Base-by-base conservation (phyloP, 257 asterid species). In the Apocynum venetum region DNA sequence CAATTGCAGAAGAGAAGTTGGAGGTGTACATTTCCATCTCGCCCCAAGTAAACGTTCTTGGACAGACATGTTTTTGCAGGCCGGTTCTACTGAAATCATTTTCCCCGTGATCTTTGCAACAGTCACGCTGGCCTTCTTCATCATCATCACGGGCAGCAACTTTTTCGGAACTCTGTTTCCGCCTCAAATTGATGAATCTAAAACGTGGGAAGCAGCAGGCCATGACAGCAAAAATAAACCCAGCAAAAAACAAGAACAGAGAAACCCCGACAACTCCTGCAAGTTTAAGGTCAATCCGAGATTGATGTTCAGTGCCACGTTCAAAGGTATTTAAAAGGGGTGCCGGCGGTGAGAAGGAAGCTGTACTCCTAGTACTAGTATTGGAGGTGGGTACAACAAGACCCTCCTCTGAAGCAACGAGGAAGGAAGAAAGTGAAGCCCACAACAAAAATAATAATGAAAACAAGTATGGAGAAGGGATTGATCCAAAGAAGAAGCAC, bases 1-100 rank as follows among this genome's bases (percentile, higher is more conserved):
- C 97, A 19, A 92, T 85, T 48, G 89, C 86, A 13, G 66, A 2
- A 38, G 92, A 81, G 73, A 90, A 90, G 73, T 84, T 76, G 77
- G 55, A 68, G 10, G 89, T 85, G 48, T 74, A 46, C 20, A 40
- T 86, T 79, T 83, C 68, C 68, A 89, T 77, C 49, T 92, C 85
- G 8, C 77, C 78, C 85, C 90, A 85, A 15, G 80, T 71, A 35
- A 76, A 82, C 67, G 36, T 38, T 63, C 75, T 57, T 19, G 43
- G 67, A 43, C 20, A 25, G 57, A 25, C 60, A 25, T 38, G 7
- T 40, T 0, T 17, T 19, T 10, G 15, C 20, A 40, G 1, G 11
- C 61, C 6, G 49, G 12, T 71, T 59, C 73, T 4, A 59, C 47
- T 0, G 47, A 14, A 65, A 70, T 47, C 72, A 63, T 25, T 52